Conservation (phyloP, 495 filamentous ascomycete species). For the Penicillium subrubescens region DNA sequence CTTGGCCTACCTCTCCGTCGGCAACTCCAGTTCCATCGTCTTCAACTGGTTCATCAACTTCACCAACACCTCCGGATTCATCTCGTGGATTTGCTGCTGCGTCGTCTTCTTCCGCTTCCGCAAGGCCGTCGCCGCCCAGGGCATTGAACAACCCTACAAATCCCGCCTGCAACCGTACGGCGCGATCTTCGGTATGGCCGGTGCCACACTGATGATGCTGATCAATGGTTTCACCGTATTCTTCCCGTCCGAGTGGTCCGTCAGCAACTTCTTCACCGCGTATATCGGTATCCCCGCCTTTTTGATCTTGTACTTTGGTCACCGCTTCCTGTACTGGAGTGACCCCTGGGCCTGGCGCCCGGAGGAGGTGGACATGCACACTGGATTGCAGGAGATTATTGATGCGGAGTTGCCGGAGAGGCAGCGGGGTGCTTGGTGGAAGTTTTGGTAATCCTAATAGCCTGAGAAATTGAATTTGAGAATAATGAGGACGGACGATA, state of each 20-base stretch:
- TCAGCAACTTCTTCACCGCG: conserved; percentile 57
- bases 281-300: conserved; percentile 67
- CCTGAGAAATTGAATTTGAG: neutral
- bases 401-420: conserved; percentile 49
- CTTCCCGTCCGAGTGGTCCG: conserved; percentile 56
- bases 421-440: conserved; percentile 36
- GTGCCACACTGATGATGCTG: conserved; percentile 53
- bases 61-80: conserved; percentile 61
- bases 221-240: conserved; percentile 68
- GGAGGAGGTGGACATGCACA: conserved; percentile 58
- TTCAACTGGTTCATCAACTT: conserved; percentile 63
- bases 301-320: conserved; percentile 55
- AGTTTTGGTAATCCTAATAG: conserved; percentile 18
- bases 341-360: conserved; percentile 57
- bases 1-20: conserved; percentile 41
- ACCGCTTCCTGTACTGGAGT: conserved; percentile 45
- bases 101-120: conserved; percentile 64
- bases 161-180: conserved; percentile 56
- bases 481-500: neutral
- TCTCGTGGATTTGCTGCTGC: conserved; percentile 62
- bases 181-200: conserved; percentile 49
- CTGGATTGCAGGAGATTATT: conserved; percentile 55
- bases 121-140: conserved; percentile 53
- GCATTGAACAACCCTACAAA: conserved; percentile 56
- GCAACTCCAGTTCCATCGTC: conserved; percentile 36